Conservation (phyloP, 75 land plant species). For the Picea glauca region DNA sequence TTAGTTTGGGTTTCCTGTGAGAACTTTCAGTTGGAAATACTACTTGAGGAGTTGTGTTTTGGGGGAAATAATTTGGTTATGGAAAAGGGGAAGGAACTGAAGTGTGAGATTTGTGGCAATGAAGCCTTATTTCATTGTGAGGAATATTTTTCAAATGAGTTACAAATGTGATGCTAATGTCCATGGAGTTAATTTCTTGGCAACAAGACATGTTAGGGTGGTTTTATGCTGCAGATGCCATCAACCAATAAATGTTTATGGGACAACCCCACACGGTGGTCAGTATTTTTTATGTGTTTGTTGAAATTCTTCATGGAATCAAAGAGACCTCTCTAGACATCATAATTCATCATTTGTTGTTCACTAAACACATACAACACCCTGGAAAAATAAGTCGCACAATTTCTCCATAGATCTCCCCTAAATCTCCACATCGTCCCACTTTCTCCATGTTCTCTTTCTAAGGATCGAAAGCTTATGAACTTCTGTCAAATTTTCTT, state of each 20-base stretch:
- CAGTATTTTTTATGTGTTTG: conserved; percentile 12
- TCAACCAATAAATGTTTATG: conserved; percentile 4
- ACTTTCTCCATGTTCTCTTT: no score
- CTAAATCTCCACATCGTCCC: no score
- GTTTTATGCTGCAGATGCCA: conserved; percentile 29
- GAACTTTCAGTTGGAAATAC: no score
- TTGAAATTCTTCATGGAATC: neutral
- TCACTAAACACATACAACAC: no score
- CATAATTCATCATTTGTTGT: no score
- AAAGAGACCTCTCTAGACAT: conserved; percentile 2
- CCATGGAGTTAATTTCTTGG: conserved; percentile 61
- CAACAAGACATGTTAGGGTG: conserved; percentile 45
- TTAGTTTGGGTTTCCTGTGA: no score
- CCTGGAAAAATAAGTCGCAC: no score
- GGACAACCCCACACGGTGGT: neutral
- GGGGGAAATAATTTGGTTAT: no score
- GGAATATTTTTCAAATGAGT: conserved; percentile 44
- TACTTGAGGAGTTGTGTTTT: no score
- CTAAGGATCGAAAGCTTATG: no score
- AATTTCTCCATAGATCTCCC: no score
- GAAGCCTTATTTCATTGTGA: conserved; percentile 29
- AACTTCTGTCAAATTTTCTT: no score
- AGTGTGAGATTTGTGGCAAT: conserved; percentile 33
- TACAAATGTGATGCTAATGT: conserved; percentile 41
- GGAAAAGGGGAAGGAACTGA: neutral